Evolutionary conservation across 345 rosid genomes (phyloP).

Genomic region (Arabis hirsuta): DNA sequence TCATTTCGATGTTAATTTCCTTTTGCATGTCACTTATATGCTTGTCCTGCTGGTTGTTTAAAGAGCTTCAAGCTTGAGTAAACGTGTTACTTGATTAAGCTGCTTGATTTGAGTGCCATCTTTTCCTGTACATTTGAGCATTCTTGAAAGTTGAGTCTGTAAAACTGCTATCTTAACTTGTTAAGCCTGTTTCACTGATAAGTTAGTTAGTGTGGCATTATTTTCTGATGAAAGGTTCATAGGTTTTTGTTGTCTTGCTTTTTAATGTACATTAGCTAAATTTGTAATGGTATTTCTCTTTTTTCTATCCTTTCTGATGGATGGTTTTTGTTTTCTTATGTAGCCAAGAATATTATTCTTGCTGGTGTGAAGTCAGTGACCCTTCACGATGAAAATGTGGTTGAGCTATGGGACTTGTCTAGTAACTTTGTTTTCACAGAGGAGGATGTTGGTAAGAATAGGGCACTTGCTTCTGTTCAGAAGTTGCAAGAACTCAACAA

Average conservation of each 20-base stretch:
- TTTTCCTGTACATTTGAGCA: slow-evolving; percentile 1
- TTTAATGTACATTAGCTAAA: neutral
- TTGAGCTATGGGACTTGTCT: slow-evolving; percentile 85
- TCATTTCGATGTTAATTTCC: slow-evolving; percentile 1
- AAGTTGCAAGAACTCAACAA: slow-evolving; percentile 92
- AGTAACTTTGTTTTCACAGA: slow-evolving; percentile 77
- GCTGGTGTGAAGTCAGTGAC: slow-evolving; percentile 96
- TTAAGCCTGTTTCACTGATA: neutral
- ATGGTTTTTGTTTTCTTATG: neutral
- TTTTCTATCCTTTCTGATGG: slow-evolving; percentile 10
- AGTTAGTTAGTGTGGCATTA: slow-evolving; percentile 16
- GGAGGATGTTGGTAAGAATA: slow-evolving; percentile 79
- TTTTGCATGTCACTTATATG: slow-evolving; percentile 31
- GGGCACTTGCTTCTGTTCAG: slow-evolving; percentile 82
- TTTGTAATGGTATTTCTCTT: neutral
- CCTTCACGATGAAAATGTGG: slow-evolving; percentile 77
- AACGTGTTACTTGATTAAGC: neutral
- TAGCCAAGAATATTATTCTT: slow-evolving; percentile 88
- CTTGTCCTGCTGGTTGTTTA: neutral
- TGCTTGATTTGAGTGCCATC: slow-evolving; percentile 25
- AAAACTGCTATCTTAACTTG: slow-evolving; percentile 3
- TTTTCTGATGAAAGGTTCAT: neutral
- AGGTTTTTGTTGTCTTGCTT: slow-evolving; percentile 4
- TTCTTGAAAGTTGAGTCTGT: neutral
- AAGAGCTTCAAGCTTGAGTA: slow-evolving; percentile 1